Base-by-base conservation (phyloP, 2,329 filamentous ascomycete genomes). In the Colletotrichum abscissum region DNA sequence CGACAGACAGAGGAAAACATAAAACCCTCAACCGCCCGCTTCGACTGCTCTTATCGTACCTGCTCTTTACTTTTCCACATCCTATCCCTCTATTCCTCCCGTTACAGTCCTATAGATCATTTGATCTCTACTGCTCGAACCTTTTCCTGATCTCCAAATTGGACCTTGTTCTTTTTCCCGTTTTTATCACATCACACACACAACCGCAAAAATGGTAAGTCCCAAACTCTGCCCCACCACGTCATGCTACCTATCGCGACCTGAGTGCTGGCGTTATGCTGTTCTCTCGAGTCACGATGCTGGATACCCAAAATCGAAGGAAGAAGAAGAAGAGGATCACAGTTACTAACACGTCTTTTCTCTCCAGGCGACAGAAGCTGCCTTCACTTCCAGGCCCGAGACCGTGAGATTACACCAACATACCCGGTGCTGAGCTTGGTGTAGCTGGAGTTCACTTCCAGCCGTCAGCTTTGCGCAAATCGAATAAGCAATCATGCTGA, bases 371-470 rank as follows among this genome's bases (percentile, higher is more conserved):
- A 77, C 75, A 70, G 77, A 77, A 66, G 76, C 78, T 70, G 73
- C 78, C 67, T 75, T 80, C 57, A 74, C 76, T 67, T 81, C 80
- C 72, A 77, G 75, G 75, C 79, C 79, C 69, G 82, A 83, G 64
- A 84, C 79, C 76, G 81, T 82, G 79, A 76, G 81, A 71, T 14
- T 30, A 54, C 24, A 60, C 69, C 62, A 24, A 52, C 11, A 35
- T 4, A 57, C 30, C 57, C 22, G 19, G 22, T 63, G 42, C 64
- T 55, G 33, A 30, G 52, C 30, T 38, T 12, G 6, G 38, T 38
- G 19, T 11, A 55, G n/a, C 28, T 35, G 46, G 46, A 63, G 24
- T 19, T 49, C 11, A 28, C 9, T 35, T 46, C 55, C 14, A 63
- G 56, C 57, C 26, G 52, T 54, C 63, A 24, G n/a, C 35, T 59